These are phyloP conservation scores for Alternaria solani DNA, from an alignment of 2,329 filamentous ascomycete species.

Conservation along the genomic window DNA sequence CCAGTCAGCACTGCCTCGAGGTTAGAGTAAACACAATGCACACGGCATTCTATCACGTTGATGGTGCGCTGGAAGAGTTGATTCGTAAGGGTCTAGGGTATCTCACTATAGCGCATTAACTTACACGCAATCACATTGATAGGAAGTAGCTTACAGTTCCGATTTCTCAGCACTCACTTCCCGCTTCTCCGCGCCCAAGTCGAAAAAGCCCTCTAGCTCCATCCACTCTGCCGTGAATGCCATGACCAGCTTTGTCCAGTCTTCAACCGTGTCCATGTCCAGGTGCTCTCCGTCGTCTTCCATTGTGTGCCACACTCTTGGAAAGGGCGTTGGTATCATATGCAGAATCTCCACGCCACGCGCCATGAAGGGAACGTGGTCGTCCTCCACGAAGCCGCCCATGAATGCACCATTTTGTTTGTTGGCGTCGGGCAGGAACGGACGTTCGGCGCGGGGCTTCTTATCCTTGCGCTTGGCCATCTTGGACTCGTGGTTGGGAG, in stretches of 20 bases:
- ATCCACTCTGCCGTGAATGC: conserved; percentile 94
- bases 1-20: not conserved
- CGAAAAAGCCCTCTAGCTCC: conserved; percentile 62
- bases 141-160: conserved; percentile 48
- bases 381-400: conserved; percentile 74
- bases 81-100: conserved; percentile 35
- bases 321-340: conserved; percentile 86
- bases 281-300: conserved; percentile 86
- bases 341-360: conserved; percentile 93
- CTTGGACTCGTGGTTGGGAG: conserved; percentile 59
- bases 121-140: conserved; percentile 9
- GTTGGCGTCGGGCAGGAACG: conserved; percentile 67
- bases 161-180: conserved; percentile 35
- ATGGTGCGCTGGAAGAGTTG: conserved; percentile 1
- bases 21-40: not conserved
- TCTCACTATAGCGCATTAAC: conserved; percentile 41
- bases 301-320: conserved; percentile 84
- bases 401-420: conserved; percentile 64
- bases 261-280: conserved; percentile 79
- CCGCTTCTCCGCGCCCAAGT: conserved; percentile 31
- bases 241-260: conserved; percentile 86
- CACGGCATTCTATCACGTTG: not conserved
- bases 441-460: conserved; percentile 42
- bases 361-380: conserved; percentile 90
- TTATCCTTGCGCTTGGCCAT: conserved; percentile 40